Percentiles rank a stretch among this genome's conserved stretches.
Conservation (phyloP, 495 filamentous ascomycete genomes). For the Massariosphaeria phaeospora region DNA sequence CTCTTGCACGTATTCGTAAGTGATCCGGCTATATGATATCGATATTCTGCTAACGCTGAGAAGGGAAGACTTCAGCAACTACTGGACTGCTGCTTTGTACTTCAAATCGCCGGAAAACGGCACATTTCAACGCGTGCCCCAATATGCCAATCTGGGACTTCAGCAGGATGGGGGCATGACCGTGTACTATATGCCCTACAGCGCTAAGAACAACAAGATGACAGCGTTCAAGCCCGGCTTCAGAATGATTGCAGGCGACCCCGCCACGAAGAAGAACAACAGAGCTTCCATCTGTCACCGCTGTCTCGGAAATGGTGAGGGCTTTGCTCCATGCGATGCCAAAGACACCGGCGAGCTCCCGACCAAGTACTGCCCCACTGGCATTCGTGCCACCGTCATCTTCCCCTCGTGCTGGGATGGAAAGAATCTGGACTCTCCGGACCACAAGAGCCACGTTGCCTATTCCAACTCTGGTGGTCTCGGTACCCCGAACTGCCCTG, state of each 20-base stretch:
- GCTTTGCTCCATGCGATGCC: slow-evolving; percentile 22
- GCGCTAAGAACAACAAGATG: slow-evolving; percentile 41
- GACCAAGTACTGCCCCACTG: slow-evolving; percentile 45
- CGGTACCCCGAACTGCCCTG: slow-evolving; percentile 18
- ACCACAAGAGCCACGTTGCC: slow-evolving; percentile 30
- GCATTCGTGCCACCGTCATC: slow-evolving; percentile 33
- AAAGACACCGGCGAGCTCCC: slow-evolving; percentile 27
- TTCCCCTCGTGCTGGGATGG: slow-evolving; percentile 33
- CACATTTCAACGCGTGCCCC: slow-evolving; percentile 47
- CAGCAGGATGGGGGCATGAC: slow-evolving; percentile 48
- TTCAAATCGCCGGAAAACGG: slow-evolving; percentile 47
- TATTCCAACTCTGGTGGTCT: slow-evolving; percentile 23
- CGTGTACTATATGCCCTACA: slow-evolving; percentile 52
- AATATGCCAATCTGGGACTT: slow-evolving; percentile 47
- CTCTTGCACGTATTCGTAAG: slow-evolving; percentile 24
- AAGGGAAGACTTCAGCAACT: slow-evolving; percentile 39
- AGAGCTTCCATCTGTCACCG: slow-evolving; percentile 44
- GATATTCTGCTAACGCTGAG: neutral
- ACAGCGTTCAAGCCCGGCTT: slow-evolving; percentile 47
- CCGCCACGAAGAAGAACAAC: slow-evolving; percentile 46
- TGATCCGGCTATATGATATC: neutral
- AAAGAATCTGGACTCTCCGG: slow-evolving; percentile 27
- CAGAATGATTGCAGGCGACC: slow-evolving; percentile 52
- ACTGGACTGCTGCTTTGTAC: slow-evolving; percentile 53
- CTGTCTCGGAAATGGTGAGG: slow-evolving; percentile 36